Percentiles rank a stretch among this genome's conserved stretches.
phyloP scores from a whole-genome alignment of 2,329 filamentous ascomycete genomes.

The Huntiella decipiens region DNA sequence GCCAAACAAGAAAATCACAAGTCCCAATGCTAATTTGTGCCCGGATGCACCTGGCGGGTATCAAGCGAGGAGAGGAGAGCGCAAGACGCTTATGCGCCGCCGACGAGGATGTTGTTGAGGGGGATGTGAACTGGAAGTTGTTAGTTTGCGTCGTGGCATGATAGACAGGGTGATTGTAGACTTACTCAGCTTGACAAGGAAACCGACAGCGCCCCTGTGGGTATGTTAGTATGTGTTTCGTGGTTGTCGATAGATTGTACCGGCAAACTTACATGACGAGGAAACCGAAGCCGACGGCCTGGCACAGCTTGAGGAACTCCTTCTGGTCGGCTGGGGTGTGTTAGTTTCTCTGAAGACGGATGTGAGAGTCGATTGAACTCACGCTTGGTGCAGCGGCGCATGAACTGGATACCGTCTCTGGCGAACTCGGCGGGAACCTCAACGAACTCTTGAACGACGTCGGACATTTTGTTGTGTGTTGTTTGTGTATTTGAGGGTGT shows the following conservation, averaged over 20 bases:
- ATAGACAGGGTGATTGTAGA: not conserved
- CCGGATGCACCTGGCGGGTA: too few species aligned
- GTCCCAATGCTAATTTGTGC: too few species aligned
- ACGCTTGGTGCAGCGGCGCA: slow-evolving; percentile 45
- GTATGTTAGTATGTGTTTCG: not conserved
- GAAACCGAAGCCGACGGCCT: slow-evolving; percentile 50
- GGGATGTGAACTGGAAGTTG: slow-evolving; percentile 41
- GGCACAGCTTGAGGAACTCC: slow-evolving; percentile 27
- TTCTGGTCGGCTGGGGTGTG: slow-evolving; percentile 19
- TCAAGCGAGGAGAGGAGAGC: too few species aligned
- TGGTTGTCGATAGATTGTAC: too few species aligned
- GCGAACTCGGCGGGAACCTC: slow-evolving; percentile 49
- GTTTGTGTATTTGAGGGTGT: not conserved
- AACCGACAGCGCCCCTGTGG: slow-evolving; percentile 38
- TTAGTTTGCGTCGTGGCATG: not conserved
- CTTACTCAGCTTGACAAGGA: slow-evolving; percentile 51
- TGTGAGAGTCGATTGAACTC: slow-evolving; percentile 15
- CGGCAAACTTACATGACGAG: slow-evolving; percentile 33
- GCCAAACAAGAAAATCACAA: too few species aligned
- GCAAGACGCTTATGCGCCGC: slow-evolving; percentile 32
- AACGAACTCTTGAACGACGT: slow-evolving; percentile 50
- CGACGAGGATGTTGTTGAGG: slow-evolving; percentile 51
- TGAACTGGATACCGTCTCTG: slow-evolving; percentile 41
- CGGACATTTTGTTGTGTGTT: slow-evolving; percentile 30
- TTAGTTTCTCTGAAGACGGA: slow-evolving; percentile 5